A percentile compares a stretch with the other conserved stretches of the same genome.
Evolutionary conservation across 345 rosid genomes (phyloP).

Genomic region (Populus alba): DNA sequence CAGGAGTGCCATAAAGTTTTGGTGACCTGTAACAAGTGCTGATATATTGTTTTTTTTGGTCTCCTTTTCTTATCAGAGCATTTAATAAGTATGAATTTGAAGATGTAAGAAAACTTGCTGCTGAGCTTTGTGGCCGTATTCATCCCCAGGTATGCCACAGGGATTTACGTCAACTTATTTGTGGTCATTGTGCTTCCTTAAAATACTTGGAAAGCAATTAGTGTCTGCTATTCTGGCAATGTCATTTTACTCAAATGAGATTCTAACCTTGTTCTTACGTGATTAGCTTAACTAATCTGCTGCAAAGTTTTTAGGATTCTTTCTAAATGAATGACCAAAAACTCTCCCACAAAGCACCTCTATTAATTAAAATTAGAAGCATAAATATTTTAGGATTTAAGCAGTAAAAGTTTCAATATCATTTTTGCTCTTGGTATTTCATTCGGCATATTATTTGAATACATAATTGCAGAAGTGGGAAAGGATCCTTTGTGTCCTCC

Average conservation of each 20-base stretch:
- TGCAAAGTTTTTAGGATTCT: neutral
- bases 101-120: slow-evolving; percentile 82
- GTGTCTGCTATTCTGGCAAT: slow-evolving; percentile 2
- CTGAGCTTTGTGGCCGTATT: slow-evolving; percentile 91
- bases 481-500: neutral
- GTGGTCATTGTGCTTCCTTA: slow-evolving; percentile 14
- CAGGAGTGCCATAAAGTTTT: slow-evolving; percentile 19
- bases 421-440: neutral
- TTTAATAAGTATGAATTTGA: slow-evolving; percentile 65
- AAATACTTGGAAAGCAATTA: neutral
- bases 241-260: neutral
- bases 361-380: too few relatives aligned
- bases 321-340: neutral
- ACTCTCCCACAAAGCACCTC: too few relatives aligned
- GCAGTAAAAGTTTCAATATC: too few relatives aligned
- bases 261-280: neutral
- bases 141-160: slow-evolving; percentile 57
- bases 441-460: neutral
- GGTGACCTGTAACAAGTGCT: slow-evolving; percentile 17
- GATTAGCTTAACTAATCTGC: neutral
- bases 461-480: neutral
- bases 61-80: slow-evolving; percentile 49
- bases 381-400: too few relatives aligned
- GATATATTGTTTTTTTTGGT: slow-evolving; percentile 10
- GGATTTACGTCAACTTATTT: slow-evolving; percentile 7